Evolutionary conservation across 306 rosid genomes (phyloP), one percentile per base, ranked within the genome.

Genomic region (Vigna hirtella): DNA sequence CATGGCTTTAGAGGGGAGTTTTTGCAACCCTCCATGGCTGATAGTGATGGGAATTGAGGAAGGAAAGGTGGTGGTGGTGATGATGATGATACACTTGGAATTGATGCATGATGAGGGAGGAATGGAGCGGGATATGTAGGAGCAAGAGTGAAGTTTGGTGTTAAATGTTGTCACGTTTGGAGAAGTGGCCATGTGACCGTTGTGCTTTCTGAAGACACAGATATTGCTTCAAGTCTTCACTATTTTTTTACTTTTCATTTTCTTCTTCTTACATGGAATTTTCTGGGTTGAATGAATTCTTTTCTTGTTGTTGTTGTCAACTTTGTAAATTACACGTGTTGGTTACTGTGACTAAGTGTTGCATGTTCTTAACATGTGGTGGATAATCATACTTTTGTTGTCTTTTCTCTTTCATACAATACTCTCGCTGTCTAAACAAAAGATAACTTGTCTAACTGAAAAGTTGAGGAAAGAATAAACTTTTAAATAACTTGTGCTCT

Each of bases 101-200:
- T 2, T 58, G 86, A 62, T 66, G 71, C 71, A 66, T 78, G 56
- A 72, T 50, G 80, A 38, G 70, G 86, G 66, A 56, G 55, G 89
- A 52, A 79, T 62, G 93, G 93, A 82, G 93, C 97, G 93, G 92
- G 83, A 88, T 93, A 83, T 83, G 92, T 91, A 90, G 92, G 84
- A 80, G 82, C 66, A 79, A 69, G 90, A 82, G 82, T 58, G 88
- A 58, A 83, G 88, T 77, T 85, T 74, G 91, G 77, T 90, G 77
- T 94, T 85, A 91, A 94, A 94, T 94, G 97, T 76, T 83, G 45
- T 94, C 98, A 94, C 98, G 98, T 83, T 94, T 66, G 63, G 52
- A 53, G 52, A 81, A 72, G 68, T 79, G 40, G 56, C 69, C 92
- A 86, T 90, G 92, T 90, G 98, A 90, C 96, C 92, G 91, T 90